Percentiles rank a stretch among this genome's conserved stretches.
Evolutionary conservation across 140 eudicot species (phyloP).

Genomic region (Oenanthe javanica): DNA sequence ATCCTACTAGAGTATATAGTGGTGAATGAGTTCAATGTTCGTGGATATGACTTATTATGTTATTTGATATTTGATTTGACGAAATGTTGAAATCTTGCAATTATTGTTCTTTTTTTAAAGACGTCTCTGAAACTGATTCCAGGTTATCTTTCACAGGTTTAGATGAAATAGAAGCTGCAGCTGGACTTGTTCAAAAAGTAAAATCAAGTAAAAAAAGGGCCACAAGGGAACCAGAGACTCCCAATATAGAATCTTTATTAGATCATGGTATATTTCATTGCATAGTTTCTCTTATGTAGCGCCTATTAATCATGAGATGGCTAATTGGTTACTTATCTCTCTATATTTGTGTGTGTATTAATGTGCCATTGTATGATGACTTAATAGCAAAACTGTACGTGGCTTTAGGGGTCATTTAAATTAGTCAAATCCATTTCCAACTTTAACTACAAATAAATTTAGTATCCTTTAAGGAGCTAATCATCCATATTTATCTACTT

Average conservation of each 20-base stretch:
- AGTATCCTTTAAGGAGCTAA: not conserved
- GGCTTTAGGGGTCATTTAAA: not conserved
- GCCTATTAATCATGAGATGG: not conserved
- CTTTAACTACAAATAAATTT: not conserved
- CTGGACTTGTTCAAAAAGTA: constrained; percentile 20
- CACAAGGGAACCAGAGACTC: constrained; percentile 33
- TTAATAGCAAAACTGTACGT: not conserved
- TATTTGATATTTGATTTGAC: not conserved
- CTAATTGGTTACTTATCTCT: not conserved
- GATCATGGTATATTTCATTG: constrained; percentile 31
- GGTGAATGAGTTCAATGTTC: not conserved
- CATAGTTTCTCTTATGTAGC: not conserved
- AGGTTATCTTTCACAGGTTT: constrained; percentile 1
- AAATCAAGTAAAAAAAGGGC: constrained; percentile 39
- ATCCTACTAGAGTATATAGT: not conserved
- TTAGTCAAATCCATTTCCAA: not conserved
- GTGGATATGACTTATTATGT: not conserved
- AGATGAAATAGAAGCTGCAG: constrained; percentile 10
- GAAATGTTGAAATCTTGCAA: not conserved
- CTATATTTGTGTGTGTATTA: not conserved
- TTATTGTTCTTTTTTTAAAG: not conserved
- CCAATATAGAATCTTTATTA: constrained; percentile 9
- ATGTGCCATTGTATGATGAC: not conserved
- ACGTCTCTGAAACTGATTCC: not conserved
- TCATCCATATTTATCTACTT: not conserved